phyloP scores from a whole-genome alignment of 2,329 filamentous ascomycete genomes.

The Corynespora cassiicola region DNA sequence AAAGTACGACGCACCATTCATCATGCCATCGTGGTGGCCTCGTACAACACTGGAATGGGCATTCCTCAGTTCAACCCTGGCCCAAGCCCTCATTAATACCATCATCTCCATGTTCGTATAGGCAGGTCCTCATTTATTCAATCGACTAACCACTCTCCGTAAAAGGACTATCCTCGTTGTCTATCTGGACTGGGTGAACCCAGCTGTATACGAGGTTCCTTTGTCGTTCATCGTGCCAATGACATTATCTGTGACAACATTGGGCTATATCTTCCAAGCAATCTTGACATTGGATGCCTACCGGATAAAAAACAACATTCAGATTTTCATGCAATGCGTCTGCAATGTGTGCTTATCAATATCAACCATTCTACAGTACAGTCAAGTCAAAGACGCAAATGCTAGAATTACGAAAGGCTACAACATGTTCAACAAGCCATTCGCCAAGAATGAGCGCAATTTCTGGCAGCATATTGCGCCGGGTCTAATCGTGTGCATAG shows the following conservation, averaged over 20 bases:
- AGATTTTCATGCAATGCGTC: conserved; percentile 25
- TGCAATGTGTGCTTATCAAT: conserved; percentile 24
- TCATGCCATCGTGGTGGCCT: too few species aligned
- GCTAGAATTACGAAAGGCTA: background rate
- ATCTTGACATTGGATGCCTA: conserved; percentile 28
- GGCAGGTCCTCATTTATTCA: background rate
- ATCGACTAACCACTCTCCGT: conserved; percentile 1
- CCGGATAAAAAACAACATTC: conserved; percentile 31
- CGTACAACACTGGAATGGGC: too few species aligned
- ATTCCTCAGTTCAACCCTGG: conserved; percentile 19
- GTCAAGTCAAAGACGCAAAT: conserved; percentile 10
- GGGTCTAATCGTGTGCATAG: too few species aligned
- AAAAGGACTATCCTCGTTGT: conserved; percentile 18
- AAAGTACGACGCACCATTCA: too few species aligned
- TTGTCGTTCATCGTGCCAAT: conserved; percentile 22
- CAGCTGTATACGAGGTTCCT: conserved; percentile 23
- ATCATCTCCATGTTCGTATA: conserved; percentile 20
- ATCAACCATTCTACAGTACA: conserved; percentile 23
- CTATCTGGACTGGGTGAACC: conserved; percentile 26
- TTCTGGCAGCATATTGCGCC: too few species aligned
- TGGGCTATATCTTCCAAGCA: conserved; percentile 28
- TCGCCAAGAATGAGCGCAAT: too few species aligned
- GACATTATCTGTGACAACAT: conserved; percentile 16
- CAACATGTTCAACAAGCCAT: conserved; percentile 9
- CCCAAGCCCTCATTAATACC: conserved; percentile 17